Evolutionary conservation across 1,284 basidiomycete genomes (phyloP), one percentile per base, ranked within the genome.

Genomic region (Chiua sp.): DNA sequence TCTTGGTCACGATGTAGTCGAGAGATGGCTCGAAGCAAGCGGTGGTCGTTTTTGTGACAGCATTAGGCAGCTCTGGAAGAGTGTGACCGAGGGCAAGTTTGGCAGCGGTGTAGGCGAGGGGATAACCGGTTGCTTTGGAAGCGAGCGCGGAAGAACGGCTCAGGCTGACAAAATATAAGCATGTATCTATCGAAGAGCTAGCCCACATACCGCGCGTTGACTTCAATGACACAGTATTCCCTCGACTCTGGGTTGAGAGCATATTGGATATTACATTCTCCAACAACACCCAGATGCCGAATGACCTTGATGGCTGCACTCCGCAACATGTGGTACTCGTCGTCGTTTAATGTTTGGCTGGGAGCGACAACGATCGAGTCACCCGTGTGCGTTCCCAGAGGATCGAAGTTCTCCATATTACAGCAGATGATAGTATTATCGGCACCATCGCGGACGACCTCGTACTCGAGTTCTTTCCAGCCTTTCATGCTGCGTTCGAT

Each of bases 341-440:
- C 93, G 72, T 99, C 98, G 42, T 96, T 94, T 20, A 99, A 82
- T 3, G 98, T 99, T 77, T 99, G 98, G 6, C 96, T 98, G 2
- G 98, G 98, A 7, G 98, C 98, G 49, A 99, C 96, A 73, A 99
- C 98, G 72, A 99, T 99, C n/a, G 97, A 99, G 77, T 99, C 98
- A 72, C 98, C 98, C n/a, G 98, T 99, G 78, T 99, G 98, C 47
- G 95, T 98, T 65, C 98, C 98, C 63, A 99, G 90, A 23, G 98
- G 98, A 75, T 99, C 98, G 69, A 99, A 99, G 80, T 99, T 99
- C 79, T 98, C 93, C 93, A 95, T 96, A 77, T 96, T 96, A 78
- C 94, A 97, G 79, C 94, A 96, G 70, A 96, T 96, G 74, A 96
- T 94, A 13, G 94, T 94, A 77, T 94, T 94, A 75, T 99, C 96